Evolutionary conservation across 2,329 filamentous ascomycete species (phyloP), one percentile per base, ranked within the genome.

Genomic region (Pseudovirgaria hyperparasitica): DNA sequence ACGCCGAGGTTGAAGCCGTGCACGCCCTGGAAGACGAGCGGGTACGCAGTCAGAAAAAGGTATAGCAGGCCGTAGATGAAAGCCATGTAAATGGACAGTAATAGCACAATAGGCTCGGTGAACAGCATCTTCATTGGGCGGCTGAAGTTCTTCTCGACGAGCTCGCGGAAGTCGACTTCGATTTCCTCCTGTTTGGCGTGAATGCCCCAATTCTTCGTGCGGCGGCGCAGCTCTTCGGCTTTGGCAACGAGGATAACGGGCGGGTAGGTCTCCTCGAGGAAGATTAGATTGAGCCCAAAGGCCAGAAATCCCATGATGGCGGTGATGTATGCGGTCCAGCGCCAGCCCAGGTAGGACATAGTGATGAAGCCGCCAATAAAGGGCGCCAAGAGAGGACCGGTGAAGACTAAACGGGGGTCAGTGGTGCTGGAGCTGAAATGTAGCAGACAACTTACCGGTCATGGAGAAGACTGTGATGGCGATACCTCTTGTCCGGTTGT

Each of bases 1-100:
- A 81, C 54, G 30, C 85, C 85, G 2, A 65, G 43, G 18, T 58
- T 70, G 59, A 87, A 77, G 38, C 69, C 65, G 50, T 92, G 78
- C 4, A 85, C 64, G 2, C 54, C 49, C 34, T 76, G 62, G 56
- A 90, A 92, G 25, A 92, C 78, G 23, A 90, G 69, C 1, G 80
- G 76, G 41, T 92, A 92, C 1, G 82, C 80, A 0, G 82, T 86
- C 27, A 93, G 63, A 60, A 90, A 90, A 15, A 87, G 73, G 45
- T 90, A 92, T 1, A 92, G 69, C 1, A 90, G 62, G 5, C 67
- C 78, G 44, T 86, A 55, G 17, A 54, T 50, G 27, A 55, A 57
- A 21, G 43, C 41, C 53, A 58, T 60, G 40, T 64, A 64, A 30
- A 63, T 52, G 12, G 56, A 57, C 22, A 64, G 45, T 2, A 62